These are phyloP conservation scores for Phycomyces nitens DNA, from an alignment of 192 early-diverging fungal species.

Conservation along the genomic window DNA sequence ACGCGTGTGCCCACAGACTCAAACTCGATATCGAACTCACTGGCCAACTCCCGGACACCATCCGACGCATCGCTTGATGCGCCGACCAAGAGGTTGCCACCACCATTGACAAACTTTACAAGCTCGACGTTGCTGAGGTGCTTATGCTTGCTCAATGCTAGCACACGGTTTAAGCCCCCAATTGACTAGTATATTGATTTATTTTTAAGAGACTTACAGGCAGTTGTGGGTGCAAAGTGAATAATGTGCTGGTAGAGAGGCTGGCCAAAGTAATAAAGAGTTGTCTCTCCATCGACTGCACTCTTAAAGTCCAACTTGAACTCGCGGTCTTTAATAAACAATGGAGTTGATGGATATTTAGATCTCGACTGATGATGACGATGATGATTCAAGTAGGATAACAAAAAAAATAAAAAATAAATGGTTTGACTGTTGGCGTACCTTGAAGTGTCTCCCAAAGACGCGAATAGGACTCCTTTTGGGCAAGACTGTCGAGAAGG, in stretches of 20 bases:
- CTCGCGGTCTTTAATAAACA: slow-evolving; percentile 48
- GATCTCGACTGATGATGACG: too few relatives aligned
- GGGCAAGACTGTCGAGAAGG: slow-evolving; percentile 54
- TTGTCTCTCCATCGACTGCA: slow-evolving; percentile 48
- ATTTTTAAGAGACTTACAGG: slow-evolving; percentile 42
- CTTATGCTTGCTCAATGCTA: slow-evolving; percentile 1
- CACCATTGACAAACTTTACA: slow-evolving; percentile 82
- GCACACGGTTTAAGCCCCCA: background rate
- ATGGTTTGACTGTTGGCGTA: slow-evolving; percentile 27
- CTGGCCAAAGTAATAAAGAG: slow-evolving; percentile 58
- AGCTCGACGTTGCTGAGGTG: slow-evolving; percentile 35
- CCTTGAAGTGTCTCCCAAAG: slow-evolving; percentile 60
- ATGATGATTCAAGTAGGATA: too few relatives aligned
- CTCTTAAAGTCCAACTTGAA: slow-evolving; percentile 55
- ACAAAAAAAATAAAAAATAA: too few relatives aligned
- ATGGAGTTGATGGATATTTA: background rate
- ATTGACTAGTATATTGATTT: background rate
- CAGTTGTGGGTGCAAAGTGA: slow-evolving; percentile 71
- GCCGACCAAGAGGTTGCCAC: slow-evolving; percentile 86
- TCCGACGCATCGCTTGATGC: slow-evolving; percentile 63
- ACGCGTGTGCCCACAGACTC: slow-evolving; percentile 69
- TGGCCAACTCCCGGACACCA: slow-evolving; percentile 73
- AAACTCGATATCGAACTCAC: slow-evolving; percentile 86
- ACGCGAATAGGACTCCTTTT: slow-evolving; percentile 44
- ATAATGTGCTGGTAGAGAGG: slow-evolving; percentile 78